Evolutionary conservation across 164 flowering plant species (phyloP).

Genomic region (Vitis cinerea): DNA sequence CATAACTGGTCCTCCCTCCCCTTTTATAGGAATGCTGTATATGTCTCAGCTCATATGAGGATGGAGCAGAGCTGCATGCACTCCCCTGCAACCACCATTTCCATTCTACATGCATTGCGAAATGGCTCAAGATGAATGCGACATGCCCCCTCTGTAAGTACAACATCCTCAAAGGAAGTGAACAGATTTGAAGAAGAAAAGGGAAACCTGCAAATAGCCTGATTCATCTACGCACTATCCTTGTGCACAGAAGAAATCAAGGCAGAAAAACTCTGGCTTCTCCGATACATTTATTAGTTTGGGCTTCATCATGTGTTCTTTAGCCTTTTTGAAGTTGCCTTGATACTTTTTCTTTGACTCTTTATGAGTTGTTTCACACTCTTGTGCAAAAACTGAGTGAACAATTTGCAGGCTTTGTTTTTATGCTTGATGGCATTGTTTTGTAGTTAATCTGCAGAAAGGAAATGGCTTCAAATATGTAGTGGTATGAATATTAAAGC

Average conservation of each 20-base stretch:
- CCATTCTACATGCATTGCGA: slow-evolving; percentile 61
- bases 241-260: slow-evolving; percentile 11
- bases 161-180: slow-evolving; percentile 68
- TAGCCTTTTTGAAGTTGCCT: slow-evolving; percentile 7
- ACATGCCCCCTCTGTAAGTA: slow-evolving; percentile 83
- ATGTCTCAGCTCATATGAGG: slow-evolving; percentile 69
- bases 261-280: not conserved
- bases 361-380: not conserved
- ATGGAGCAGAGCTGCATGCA: slow-evolving; percentile 61
- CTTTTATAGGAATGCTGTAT: slow-evolving; percentile 65
- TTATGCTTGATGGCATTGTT: not conserved
- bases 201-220: not conserved
- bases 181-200: slow-evolving; percentile 30
- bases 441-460: not conserved
- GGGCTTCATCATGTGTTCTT: not conserved
- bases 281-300: slow-evolving; percentile 3
- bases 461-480: not conserved
- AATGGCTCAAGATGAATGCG: slow-evolving; percentile 82
- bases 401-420: not conserved
- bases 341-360: not conserved
- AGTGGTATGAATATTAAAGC: not conserved
- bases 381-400: not conserved
- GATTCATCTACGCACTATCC: not conserved
- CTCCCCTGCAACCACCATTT: slow-evolving; percentile 79
- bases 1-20: not conserved